Evolutionary conservation across 2,329 filamentous ascomycete genomes (phyloP).

Genomic region (Trichocomaceae sp.): DNA sequence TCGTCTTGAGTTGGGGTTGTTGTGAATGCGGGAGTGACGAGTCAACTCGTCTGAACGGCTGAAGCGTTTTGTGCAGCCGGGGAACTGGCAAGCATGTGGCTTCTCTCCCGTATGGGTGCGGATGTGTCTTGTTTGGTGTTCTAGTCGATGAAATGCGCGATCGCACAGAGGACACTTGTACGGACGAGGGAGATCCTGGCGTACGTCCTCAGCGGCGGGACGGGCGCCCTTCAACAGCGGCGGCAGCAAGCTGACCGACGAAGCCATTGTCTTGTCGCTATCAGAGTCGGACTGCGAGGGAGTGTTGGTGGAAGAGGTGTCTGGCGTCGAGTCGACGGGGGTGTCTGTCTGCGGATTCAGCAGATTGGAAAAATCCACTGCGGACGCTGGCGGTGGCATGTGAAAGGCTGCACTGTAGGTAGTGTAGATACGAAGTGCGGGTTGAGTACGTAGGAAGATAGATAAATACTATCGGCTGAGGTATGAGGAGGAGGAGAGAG

Average conservation of each 20-base stretch:
- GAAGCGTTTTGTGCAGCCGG: slow-evolving; percentile 94
- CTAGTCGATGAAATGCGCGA: slow-evolving; percentile 95
- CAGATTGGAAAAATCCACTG: slow-evolving; percentile 69
- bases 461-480: slow-evolving; percentile 10
- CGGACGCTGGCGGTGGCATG: slow-evolving; percentile 69
- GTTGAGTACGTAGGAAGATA: neutral
- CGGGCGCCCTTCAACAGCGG: slow-evolving; percentile 42
- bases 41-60: slow-evolving; percentile 94
- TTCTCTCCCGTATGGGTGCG: slow-evolving; percentile 97
- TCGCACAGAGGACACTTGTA: slow-evolving; percentile 99
- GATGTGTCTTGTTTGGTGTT: slow-evolving; percentile 90
- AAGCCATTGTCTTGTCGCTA: slow-evolving; percentile 34
- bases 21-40: slow-evolving; percentile 95
- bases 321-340: slow-evolving; percentile 15
- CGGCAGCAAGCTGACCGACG: slow-evolving; percentile 40
- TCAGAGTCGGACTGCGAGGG: slow-evolving; percentile 16
- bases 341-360: slow-evolving; percentile 50
- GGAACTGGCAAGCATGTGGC: slow-evolving; percentile 91
- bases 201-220: slow-evolving; percentile 53
- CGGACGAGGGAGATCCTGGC: slow-evolving; percentile 80
- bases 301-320: slow-evolving; percentile 9
- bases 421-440: neutral
- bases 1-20: slow-evolving; percentile 92
- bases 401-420: slow-evolving; percentile 38
- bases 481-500: slow-evolving; percentile 8